Evolutionary conservation across 106 monocot species (phyloP), one percentile per base, ranked within the genome.

Genomic region (Phalaenopsis aphrodite): DNA sequence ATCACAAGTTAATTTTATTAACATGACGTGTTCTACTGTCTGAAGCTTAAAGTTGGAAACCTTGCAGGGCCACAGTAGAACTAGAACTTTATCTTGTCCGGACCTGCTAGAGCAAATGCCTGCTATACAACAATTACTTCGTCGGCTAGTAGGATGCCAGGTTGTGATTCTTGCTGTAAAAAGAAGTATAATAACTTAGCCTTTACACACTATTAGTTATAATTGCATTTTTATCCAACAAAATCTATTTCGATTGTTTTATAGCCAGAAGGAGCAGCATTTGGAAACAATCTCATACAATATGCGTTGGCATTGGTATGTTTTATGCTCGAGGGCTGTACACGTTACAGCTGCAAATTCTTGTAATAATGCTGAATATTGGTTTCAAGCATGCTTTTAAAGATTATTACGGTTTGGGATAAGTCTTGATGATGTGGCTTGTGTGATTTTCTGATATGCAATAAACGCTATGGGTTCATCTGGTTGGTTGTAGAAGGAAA

Each of bases 231-330:
- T 48, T 12, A 12, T 52, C 55, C 8, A 30, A 36, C 52, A n/a
- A 38, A 77, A 39, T 42, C 43, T 36, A 38, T 52, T n/a, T 23
- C 36, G 15, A 55, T 75, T 74, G 6, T 56, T 16, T 82, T 92
- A 46, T 80, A 95, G 95, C 93, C 95, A 77, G 95, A 93, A 86
- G 95, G 91, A 88, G 85, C 81, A 41, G 89, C 91, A 67, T 88
- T 78, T 83, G 84, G 81, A 77, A 93, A 95, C 79, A 88, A 88
- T 81, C 91, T 95, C 42, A 89, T 95, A 87, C 93, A 93, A 76
- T 93, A 93, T 85, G 95, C 95, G 8, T 77, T 95, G 47, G 89
- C 91, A 24, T 81, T 95, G 91, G 95, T 95, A 95, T 80, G 81
- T 75, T 76, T 75, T 76, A 18, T 18, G 45, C 19, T 74, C 19